Evolutionary conservation across 2,329 filamentous ascomycete genomes (phyloP), one percentile per base, ranked within the genome.

Genomic region (Sclerotinia trifoliorum): DNA sequence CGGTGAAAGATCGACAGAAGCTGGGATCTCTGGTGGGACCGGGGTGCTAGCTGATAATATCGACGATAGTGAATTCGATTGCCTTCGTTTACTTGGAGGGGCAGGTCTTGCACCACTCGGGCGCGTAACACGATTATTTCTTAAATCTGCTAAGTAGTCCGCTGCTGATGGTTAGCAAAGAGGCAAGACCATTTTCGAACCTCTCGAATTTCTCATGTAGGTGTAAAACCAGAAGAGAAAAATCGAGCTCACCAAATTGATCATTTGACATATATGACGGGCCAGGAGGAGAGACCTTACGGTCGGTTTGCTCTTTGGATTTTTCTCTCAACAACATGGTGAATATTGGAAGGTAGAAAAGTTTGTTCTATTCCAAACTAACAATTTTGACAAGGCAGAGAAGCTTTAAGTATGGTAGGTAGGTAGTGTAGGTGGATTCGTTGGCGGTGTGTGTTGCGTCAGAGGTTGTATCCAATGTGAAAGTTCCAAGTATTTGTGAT

Each of bases 91-190:
- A 69, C 78, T 79, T 71, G 81, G 80, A 42, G 84, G 84, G 65
- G 84, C 84, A 69, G 90, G 90, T 72, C 91, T 84, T 62, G 90
- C 89, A 70, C 91, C 90, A 68, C 87, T 89, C 11, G 91, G 91
- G 67, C 91, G 85, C 48, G 85, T 82, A 67, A 87, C 82, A 64
- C 89, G 87, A 78, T 86, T 90, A 73, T 84, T 86, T 73, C 91
- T 88, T 48, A 94, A 84, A 73, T 89, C 86, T 73, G 88, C 83
- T 48, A 93, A 85, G 78, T 93, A 94, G 70, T 83, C 83, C 72
- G 88, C 90, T 93, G 79, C 70, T 72, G 54, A 48, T 49, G 56
- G 62, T 73, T 66, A 77, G 72, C 46, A 68, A 17, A 55, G 65
- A 48, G 32, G n/a, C 29, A 51, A 44, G 32, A 21, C 11, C 13